Evolutionary conservation across 2,329 filamentous ascomycete species (phyloP).

Genomic region (Phialemonium atrogriseum): DNA sequence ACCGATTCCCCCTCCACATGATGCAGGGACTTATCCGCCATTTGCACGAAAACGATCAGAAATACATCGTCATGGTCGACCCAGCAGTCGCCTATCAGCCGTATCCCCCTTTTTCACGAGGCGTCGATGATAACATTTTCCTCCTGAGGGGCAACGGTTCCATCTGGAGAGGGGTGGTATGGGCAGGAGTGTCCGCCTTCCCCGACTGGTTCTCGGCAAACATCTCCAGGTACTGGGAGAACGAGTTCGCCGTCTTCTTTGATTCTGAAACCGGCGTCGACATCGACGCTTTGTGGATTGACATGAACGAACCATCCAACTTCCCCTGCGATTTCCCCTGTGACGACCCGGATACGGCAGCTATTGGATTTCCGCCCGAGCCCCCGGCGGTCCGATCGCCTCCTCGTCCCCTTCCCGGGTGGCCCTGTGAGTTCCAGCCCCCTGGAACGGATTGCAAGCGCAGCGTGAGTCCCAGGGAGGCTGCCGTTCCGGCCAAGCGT

Average conservation of each 20-base stretch:
- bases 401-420: slow-evolving; percentile 60
- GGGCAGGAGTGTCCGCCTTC: slow-evolving; percentile 66
- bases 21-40: slow-evolving; percentile 59
- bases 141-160: slow-evolving; percentile 46
- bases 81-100: slow-evolving; percentile 49
- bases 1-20: slow-evolving; percentile 51
- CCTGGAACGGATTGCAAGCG: slow-evolving; percentile 27
- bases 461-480: slow-evolving; percentile 15
- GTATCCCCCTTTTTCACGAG: slow-evolving; percentile 31
- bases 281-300: slow-evolving; percentile 73
- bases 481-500: slow-evolving; percentile 9
- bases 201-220: slow-evolving; percentile 70
- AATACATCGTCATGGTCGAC: slow-evolving; percentile 74
- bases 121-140: slow-evolving; percentile 35
- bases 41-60: slow-evolving; percentile 58
- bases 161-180: slow-evolving; percentile 58
- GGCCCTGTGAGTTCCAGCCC: slow-evolving; percentile 60
- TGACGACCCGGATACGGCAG: slow-evolving; percentile 31
- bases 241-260: slow-evolving; percentile 60
- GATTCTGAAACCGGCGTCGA: slow-evolving; percentile 55
- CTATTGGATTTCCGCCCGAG: slow-evolving; percentile 45
- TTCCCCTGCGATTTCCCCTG: slow-evolving; percentile 48
- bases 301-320: slow-evolving; percentile 51
- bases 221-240: slow-evolving; percentile 60
- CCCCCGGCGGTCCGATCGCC: slow-evolving; percentile 55